phyloP scores from a whole-genome alignment of 164 flowering plant species.

The Liquidambar formosana region DNA sequence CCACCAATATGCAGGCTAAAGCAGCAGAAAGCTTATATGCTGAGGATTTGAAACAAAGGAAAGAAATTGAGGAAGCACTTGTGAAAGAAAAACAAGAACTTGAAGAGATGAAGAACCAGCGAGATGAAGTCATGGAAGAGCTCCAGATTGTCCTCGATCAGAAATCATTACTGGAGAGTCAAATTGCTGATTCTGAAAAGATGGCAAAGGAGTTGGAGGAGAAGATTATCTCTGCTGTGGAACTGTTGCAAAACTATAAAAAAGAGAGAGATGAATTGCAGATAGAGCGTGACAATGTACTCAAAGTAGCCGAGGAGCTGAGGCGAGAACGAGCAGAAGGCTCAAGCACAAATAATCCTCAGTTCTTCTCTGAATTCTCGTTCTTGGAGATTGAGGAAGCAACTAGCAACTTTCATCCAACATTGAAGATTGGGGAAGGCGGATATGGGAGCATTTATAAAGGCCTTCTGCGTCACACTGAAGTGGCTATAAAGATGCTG shows the following conservation, averaged over 20 bases:
- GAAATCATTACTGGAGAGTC: slow-evolving; percentile 38
- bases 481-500: slow-evolving; percentile 74
- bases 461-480: slow-evolving; percentile 62
- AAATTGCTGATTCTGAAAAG: slow-evolving; percentile 38
- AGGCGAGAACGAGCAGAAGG: slow-evolving; percentile 35
- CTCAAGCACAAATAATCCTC: slow-evolving; percentile 26
- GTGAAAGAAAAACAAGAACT: slow-evolving; percentile 33
- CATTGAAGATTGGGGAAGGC: slow-evolving; percentile 79
- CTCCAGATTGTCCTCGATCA: slow-evolving; percentile 36
- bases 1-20: slow-evolving; percentile 40
- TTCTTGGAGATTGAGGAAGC: slow-evolving; percentile 69
- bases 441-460: slow-evolving; percentile 77
- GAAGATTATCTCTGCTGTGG: slow-evolving; percentile 57
- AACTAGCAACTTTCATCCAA: slow-evolving; percentile 51
- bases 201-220: slow-evolving; percentile 43
- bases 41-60: slow-evolving; percentile 39
- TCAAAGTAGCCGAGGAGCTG: slow-evolving; percentile 59
- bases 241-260: slow-evolving; percentile 42
- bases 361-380: slow-evolving; percentile 56
- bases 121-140: slow-evolving; percentile 33
- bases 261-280: slow-evolving; percentile 61
- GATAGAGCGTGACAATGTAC: slow-evolving; percentile 63
- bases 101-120: slow-evolving; percentile 29
- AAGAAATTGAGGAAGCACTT: slow-evolving; percentile 41
- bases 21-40: slow-evolving; percentile 36